Evolutionary conservation across 768 basidiomycete species (phyloP), one percentile per base, ranked within the genome.

Genomic region (Glaciozyma antarctica): DNA sequence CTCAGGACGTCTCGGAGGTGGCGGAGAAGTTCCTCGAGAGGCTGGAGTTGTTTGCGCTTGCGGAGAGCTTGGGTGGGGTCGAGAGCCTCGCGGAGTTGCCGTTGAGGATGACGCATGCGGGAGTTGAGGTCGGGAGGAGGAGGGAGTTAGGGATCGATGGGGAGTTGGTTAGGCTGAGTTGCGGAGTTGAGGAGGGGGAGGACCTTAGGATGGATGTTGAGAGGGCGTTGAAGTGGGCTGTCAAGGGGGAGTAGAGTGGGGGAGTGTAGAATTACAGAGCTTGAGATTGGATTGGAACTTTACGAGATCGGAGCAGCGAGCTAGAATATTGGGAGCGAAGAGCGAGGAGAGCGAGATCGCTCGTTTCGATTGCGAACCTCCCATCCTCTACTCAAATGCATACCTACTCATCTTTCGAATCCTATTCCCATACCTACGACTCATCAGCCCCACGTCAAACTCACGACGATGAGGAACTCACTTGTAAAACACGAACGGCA

Each of bases 11-110:
- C 54, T 68, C 69, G 34, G 73, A 65, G 54, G 80, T 82, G 67
- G 86, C 88, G 3, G 81, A 86, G 58, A 78, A 72, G 65, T 69
- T 66, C 68, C 43, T 72, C 24, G 68, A 64, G 51, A 17, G 41
- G 6, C 22, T 67, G 13, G n/a, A 61, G 55, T 41, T 65, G 32
- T 70, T 66, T 26, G 63, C 65, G 7, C 57, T 97, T 17, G 93
- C 92, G 0, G 92, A 93, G 81, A 85, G 84, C 30, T 77, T 97
- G 7, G 94, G 94, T 2, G 94, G 92, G 0, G 89, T 95, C 8
- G 94, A 98, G 81, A 87, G 85, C 75, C 77, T 97, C 43, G 88
- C 88, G 0, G 92, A 97, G 76, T 81, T 88, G 53, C 93, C 92
- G 0, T 84, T 85, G 52, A 79, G 80, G 77, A 95, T 95, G 92